Conservation (phyloP, 768 basidiomycete species). For the Agrocybe pediades region DNA sequence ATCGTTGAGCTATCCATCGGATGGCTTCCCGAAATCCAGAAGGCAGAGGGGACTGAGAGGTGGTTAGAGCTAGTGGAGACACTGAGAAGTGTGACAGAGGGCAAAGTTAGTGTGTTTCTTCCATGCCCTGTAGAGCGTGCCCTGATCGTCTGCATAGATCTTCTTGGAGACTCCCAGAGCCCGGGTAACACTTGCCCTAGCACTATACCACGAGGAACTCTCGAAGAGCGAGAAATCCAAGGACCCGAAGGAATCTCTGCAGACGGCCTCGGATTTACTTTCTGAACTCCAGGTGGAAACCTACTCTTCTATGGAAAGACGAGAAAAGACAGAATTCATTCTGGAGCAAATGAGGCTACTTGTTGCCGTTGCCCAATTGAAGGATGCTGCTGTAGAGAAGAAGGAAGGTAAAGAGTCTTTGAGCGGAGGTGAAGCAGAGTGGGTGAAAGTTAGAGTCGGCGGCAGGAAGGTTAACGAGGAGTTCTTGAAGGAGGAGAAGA, state of each 20-base stretch:
- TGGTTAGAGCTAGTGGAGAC: constrained; percentile 93
- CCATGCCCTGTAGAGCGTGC: neutral
- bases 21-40: constrained; percentile 79
- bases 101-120: constrained; percentile 66
- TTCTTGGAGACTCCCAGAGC: constrained; percentile 97
- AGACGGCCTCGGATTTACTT: constrained; percentile 88
- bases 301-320: constrained; percentile 96
- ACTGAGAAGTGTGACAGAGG: constrained; percentile 89
- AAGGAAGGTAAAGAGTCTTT: constrained; percentile 64
- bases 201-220: constrained; percentile 82
- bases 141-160: constrained; percentile 52
- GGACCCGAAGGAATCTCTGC: constrained; percentile 68
- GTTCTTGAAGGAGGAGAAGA: constrained; percentile 86
- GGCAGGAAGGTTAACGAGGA: constrained; percentile 93
- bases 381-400: constrained; percentile 67
- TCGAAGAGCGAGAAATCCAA: constrained; percentile 44
- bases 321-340: constrained; percentile 98
- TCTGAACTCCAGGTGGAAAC: constrained; percentile 98
- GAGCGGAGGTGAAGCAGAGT: constrained; percentile 82
- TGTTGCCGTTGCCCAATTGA: constrained; percentile 72
- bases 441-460: constrained; percentile 91
- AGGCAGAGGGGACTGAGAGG: constrained; percentile 63
- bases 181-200: constrained; percentile 85
- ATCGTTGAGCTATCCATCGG: constrained; percentile 86
- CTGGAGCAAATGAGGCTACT: constrained; percentile 96